These are phyloP conservation scores for Leavenworthia alabamica DNA, from an alignment of 345 rosid genomes.

Conservation along the genomic window DNA sequence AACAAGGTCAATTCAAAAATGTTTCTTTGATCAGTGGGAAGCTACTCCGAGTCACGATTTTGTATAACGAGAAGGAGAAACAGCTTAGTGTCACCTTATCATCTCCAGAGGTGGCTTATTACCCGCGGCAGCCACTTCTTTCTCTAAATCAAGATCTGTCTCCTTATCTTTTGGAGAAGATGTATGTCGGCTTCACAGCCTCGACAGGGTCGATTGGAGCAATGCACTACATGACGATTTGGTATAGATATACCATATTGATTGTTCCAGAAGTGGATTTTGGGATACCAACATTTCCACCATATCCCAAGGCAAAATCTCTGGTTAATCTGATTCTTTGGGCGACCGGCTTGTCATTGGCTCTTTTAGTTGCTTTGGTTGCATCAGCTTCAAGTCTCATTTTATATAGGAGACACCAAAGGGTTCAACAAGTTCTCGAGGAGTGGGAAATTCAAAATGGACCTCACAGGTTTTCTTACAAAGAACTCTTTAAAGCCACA, in stretches of 20 bases:
- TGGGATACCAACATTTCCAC: conserved; percentile 27
- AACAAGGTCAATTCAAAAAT: conserved; percentile 8
- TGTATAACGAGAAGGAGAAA: conserved; percentile 32
- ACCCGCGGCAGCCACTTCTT: conserved; percentile 41
- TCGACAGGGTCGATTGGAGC: conserved; percentile 34
- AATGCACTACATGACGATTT: conserved; percentile 39
- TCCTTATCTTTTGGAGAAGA: conserved; percentile 24
- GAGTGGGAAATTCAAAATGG: conserved; percentile 47
- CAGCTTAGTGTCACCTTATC: conserved; percentile 40
- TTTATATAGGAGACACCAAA: conserved; percentile 1
- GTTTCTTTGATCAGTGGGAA: conserved; percentile 35
- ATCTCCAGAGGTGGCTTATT: background rate
- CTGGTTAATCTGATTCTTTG: background rate
- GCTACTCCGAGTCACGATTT: conserved; percentile 43
- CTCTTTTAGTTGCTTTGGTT: conserved; percentile 24
- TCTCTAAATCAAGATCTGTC: conserved; percentile 37
- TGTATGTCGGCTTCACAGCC: conserved; percentile 56
- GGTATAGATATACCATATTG: conserved; percentile 9
- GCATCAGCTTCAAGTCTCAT: conserved; percentile 20
- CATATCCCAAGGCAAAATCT: conserved; percentile 33
- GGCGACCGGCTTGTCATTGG: conserved; percentile 26
- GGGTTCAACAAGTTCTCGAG: conserved; percentile 32
- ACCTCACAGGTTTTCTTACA: conserved; percentile 31
- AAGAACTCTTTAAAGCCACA: conserved; percentile 30
- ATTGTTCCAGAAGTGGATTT: conserved; percentile 23